A percentile compares a stretch with the other conserved stretches of the same genome.
Evolutionary conservation across 1,139 yeast species (phyloP).

Genomic region (Hanseniaspora sp.): DNA sequence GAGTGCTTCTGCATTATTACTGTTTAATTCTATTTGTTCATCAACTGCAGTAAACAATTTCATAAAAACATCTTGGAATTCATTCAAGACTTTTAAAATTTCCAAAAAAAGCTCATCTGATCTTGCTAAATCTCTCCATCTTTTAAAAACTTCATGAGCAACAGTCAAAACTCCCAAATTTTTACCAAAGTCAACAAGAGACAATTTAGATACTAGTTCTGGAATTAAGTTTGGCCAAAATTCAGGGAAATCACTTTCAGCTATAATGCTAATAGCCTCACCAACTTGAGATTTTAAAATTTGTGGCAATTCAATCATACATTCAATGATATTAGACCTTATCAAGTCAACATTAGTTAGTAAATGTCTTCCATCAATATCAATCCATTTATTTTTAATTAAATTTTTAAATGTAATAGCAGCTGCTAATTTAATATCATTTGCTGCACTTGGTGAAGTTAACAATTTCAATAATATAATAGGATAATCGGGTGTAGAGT

Average conservation of each 20-base stretch:
- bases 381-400: slow-evolving; percentile 75
- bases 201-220: slow-evolving; percentile 55
- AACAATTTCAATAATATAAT: slow-evolving; percentile 65
- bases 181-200: slow-evolving; percentile 49
- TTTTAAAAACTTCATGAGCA: slow-evolving; percentile 88
- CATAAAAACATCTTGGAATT: slow-evolving; percentile 75
- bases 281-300: slow-evolving; percentile 80
- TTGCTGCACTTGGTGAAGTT: slow-evolving; percentile 46
- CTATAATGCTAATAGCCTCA: slow-evolving; percentile 82
- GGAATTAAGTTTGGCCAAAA: slow-evolving; percentile 75
- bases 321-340: slow-evolving; percentile 62
- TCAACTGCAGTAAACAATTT: slow-evolving; percentile 58
- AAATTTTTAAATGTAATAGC: slow-evolving; percentile 86
- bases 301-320: slow-evolving; percentile 74
- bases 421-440: slow-evolving; percentile 67
- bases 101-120: slow-evolving; percentile 83
- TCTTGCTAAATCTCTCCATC: slow-evolving; percentile 92
- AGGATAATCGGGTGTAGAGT: slow-evolving; percentile 55
- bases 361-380: slow-evolving; percentile 72
- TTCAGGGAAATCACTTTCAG: slow-evolving; percentile 91
- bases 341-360: slow-evolving; percentile 52
- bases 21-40: slow-evolving; percentile 43
- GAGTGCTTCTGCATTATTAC: slow-evolving; percentile 36
- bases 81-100: slow-evolving; percentile 73
- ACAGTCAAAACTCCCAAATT: slow-evolving; percentile 83